Conservation (phyloP, 2,329 filamentous ascomycete species). For the Aureobasidium sp. region DNA sequence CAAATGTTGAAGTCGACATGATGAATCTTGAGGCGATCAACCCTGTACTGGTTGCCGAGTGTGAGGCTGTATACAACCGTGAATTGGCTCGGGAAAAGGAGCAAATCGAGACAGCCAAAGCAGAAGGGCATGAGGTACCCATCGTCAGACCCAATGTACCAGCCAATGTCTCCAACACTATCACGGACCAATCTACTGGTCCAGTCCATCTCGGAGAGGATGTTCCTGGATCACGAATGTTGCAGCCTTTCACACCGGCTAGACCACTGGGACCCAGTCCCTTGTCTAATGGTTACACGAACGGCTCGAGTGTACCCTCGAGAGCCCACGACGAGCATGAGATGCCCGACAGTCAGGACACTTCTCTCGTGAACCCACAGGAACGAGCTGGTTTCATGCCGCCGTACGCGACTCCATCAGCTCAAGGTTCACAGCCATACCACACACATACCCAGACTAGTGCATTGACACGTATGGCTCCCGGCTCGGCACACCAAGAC, state of each 20-base stretch:
- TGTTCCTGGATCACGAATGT: constrained; percentile 46
- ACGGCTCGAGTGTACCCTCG: constrained; percentile 37
- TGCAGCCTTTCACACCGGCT: constrained; percentile 40
- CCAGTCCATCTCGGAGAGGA: constrained; percentile 55
- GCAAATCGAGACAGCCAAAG: constrained; percentile 49
- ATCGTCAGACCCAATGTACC: constrained; percentile 36
- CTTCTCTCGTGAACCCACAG: constrained; percentile 22
- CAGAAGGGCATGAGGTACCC: constrained; percentile 42
- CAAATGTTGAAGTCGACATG: constrained; percentile 93
- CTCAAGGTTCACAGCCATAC: constrained; percentile 34
- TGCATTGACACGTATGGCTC: constrained; percentile 52
- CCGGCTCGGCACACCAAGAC: constrained; percentile 53
- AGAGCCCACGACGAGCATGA: constrained; percentile 36
- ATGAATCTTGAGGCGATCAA: constrained; percentile 62
- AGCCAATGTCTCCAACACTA: constrained; percentile 34
- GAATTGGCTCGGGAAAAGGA: constrained; percentile 60
- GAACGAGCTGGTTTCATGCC: constrained; percentile 29
- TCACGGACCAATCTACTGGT: constrained; percentile 38
- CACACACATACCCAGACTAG: constrained; percentile 58
- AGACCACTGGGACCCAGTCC: constrained; percentile 52
- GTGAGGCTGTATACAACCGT: constrained; percentile 71
- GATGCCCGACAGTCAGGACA: constrained; percentile 38
- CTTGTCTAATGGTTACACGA: constrained; percentile 52
- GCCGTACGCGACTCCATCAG: constrained; percentile 22
- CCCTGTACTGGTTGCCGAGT: constrained; percentile 60